phyloP scores from a whole-genome alignment of 1,284 basidiomycete species.

The Leucoagaricus sp. region DNA sequence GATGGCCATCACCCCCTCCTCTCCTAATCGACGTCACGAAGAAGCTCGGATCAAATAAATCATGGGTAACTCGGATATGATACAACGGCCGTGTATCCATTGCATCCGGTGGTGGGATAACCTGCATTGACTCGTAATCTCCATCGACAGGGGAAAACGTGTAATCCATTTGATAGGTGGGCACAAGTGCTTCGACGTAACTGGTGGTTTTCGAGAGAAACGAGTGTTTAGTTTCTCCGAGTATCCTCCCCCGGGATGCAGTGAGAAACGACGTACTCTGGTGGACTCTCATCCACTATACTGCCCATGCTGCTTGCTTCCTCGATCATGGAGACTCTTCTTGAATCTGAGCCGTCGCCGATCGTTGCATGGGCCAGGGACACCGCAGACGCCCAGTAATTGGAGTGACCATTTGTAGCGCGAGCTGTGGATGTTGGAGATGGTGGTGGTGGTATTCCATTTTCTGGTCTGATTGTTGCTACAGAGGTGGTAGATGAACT shows the following conservation, averaged over 20 bases:
- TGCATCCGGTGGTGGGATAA: conserved; percentile 34
- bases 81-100: conserved; percentile 36
- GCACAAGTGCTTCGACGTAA: conserved; percentile 7
- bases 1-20: conserved; percentile 28
- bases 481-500: background rate
- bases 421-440: background rate
- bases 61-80: conserved; percentile 41
- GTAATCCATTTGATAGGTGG: conserved; percentile 6
- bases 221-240: background rate
- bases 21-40: conserved; percentile 45
- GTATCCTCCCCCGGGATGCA: background rate
- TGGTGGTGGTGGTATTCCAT: background rate
- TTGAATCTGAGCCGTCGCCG: conserved; percentile 9
- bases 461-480: background rate
- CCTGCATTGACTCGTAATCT: conserved; percentile 30
- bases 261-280: background rate
- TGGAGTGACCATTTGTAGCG: background rate
- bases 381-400: background rate
- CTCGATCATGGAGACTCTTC: conserved; percentile 8
- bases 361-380: conserved; percentile 10
- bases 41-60: conserved; percentile 42
- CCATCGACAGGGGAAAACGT: background rate
- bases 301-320: background rate
- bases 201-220: background rate
- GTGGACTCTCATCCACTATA: background rate